Base-by-base conservation (phyloP, 169 alveolate genomes). In the Fabrea salina region DNA sequence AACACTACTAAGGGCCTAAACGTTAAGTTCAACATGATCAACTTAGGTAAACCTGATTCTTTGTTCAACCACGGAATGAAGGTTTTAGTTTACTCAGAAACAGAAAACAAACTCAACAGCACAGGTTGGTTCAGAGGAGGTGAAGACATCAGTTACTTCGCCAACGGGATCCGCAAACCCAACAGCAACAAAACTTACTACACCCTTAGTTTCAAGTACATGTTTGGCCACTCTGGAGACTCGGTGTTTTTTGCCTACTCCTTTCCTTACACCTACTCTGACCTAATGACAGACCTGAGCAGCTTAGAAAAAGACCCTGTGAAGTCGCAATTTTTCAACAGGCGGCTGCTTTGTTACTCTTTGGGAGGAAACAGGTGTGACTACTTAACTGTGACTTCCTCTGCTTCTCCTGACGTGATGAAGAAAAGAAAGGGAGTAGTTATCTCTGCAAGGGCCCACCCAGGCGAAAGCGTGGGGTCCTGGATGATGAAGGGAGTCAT, bases 391-490 rank as follows among this genome's bases (percentile, higher is more conserved):
- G 89, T 94, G 27, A 94, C 94, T 22, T 79, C 53, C 27, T n/a
- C 54, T 57, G 56, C 47, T 37, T 27, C 49, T 67, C 47, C 76
- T 80, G 82, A 86, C 7, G 70, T 70, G 50, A 82, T 57, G 82
- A 83, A 47, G 70, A 82, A 54, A 70, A 92, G 59, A 88, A 89
- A 78, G 94, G 94, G 19, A 30, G 89, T 95, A 3, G 92, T 93
- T 39, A 71, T 95, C 11, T 78, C 88, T 27, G 98, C 95, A 0
- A 67, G 98, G 49, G 92, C 85, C 53, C 98, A 95, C 85, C 98
- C 98, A 13, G 98, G 98, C 3, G 98, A 95, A 82, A 87, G 95
- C 0, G 93, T 86, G 11, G 95, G 96, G 11, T 89, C 95, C 3
- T 91, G 90, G 84, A 92, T 92, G 76, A 83, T 91, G 89, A 71